phyloP scores from a whole-genome alignment of 495 filamentous ascomycete species.

The Penicillium maclennaniae region DNA sequence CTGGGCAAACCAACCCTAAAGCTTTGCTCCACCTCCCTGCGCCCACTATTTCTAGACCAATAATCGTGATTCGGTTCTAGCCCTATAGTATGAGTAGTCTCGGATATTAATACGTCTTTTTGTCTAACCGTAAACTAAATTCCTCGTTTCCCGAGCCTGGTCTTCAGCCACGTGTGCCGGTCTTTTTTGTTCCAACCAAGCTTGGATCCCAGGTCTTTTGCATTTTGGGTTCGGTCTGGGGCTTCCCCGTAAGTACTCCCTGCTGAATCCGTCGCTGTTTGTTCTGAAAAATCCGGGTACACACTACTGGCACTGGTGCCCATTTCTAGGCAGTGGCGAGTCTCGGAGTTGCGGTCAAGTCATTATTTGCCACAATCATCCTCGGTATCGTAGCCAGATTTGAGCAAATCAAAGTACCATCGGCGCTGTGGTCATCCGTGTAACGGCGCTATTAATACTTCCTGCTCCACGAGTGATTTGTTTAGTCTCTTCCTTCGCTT shows the following conservation, averaged over 20 bases:
- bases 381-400: not conserved
- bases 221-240: no score
- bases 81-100: not conserved
- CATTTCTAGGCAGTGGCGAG: not conserved
- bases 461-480: no score
- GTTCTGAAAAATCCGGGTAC: no score
- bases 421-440: not conserved
- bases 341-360: constrained; percentile 21
- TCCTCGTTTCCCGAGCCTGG: no score
- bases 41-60: not conserved
- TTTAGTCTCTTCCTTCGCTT: no score
- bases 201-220: not conserved
- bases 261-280: no score
- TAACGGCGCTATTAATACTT: constrained; percentile 1
- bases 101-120: not conserved
- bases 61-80: not conserved
- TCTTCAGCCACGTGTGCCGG: constrained; percentile 14
- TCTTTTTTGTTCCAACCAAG: constrained; percentile 1
- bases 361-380: constrained; percentile 17
- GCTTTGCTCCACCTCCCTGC: not conserved
- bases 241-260: no score
- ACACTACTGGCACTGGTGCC: no score
- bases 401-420: constrained; percentile 6
- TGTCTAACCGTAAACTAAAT: not conserved
- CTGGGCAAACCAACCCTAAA: not conserved